Evolutionary conservation across 1,284 basidiomycete genomes (phyloP), one percentile per base, ranked within the genome.

Genomic region (Tremellales sp.): DNA sequence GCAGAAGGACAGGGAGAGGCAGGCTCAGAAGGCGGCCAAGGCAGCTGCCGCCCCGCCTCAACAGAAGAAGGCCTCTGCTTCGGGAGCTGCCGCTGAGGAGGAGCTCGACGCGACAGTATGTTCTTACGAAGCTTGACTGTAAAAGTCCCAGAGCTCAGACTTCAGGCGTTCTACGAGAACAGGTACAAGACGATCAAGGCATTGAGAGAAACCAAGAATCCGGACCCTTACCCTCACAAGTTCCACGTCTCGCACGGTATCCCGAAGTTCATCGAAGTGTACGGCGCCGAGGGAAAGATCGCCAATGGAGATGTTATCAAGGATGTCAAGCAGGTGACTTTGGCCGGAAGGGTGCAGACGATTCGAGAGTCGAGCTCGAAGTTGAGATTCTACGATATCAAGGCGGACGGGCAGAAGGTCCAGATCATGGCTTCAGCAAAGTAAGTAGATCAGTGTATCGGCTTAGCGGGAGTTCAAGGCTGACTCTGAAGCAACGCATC

Each of bases 221-320:
- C 90, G 4, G 89, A 94, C 71, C 94, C 96, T 3, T 99, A 98
- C 79, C 94, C 96, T 19, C 96, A 99, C 84, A 99, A 99, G 82
- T 99, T 98, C 79, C 75, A 96, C 65, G 92, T 96, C 39, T 79
- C 86, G 43, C 79, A 78, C 57, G 89, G 87, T n/a, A 79, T 98
- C 65, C 78, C 83, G 15, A 70, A 78, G 12, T 99, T 86, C 76
- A 84, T 97, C 68, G 73, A 81, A 13, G 77, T 81, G 52, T 98
- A 89, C 68, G 87, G 87, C 39, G 51, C 66, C 24, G 84, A 88
- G 47, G 86, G 85, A 49, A 79, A 82, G 70, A 82, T 93, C 57
- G 67, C 77, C 15, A 63, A 72, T 7, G 73, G 69, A 35, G 48
- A 53, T 49, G 62, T 58, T 29, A 49, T 66, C 33, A 49, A 60